phyloP scores from a whole-genome alignment of 345 rosid species.

The Salix caprea region DNA sequence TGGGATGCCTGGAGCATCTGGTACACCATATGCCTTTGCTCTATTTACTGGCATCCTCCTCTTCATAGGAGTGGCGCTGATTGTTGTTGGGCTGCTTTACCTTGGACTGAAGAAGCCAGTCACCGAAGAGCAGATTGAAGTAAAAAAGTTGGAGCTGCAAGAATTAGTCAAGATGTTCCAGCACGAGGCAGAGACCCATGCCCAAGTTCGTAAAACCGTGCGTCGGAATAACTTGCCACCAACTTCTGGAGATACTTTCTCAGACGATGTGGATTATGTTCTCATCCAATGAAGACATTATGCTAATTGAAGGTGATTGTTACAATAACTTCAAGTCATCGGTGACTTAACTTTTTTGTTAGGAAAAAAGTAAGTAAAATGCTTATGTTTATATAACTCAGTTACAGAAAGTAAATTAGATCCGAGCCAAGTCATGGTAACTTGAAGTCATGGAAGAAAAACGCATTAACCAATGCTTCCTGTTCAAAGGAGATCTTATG shows the following conservation, averaged over 20 bases:
- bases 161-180: constrained; percentile 83
- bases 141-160: constrained; percentile 74
- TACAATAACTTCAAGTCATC: background rate
- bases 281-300: constrained; percentile 40
- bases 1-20: constrained; percentile 76
- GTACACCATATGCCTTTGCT: constrained; percentile 85
- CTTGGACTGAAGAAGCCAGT: constrained; percentile 72
- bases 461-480: background rate
- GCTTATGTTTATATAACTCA: no score
- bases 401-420: no score
- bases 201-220: constrained; percentile 51
- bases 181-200: constrained; percentile 98
- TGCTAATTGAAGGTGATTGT: background rate
- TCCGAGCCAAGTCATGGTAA: no score
- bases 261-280: constrained; percentile 45
- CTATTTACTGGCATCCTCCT: constrained; percentile 56
- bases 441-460: no score
- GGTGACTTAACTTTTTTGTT: no score
- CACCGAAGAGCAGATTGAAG: constrained; percentile 57
- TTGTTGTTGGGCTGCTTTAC: constrained; percentile 62
- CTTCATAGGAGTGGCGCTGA: constrained; percentile 50
- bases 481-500: background rate
- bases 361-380: no score
- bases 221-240: constrained; percentile 62
- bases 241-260: constrained; percentile 59